Conservation (phyloP, 495 filamentous ascomycete species). For the Aspergillus sclerotiicarbonarius region DNA sequence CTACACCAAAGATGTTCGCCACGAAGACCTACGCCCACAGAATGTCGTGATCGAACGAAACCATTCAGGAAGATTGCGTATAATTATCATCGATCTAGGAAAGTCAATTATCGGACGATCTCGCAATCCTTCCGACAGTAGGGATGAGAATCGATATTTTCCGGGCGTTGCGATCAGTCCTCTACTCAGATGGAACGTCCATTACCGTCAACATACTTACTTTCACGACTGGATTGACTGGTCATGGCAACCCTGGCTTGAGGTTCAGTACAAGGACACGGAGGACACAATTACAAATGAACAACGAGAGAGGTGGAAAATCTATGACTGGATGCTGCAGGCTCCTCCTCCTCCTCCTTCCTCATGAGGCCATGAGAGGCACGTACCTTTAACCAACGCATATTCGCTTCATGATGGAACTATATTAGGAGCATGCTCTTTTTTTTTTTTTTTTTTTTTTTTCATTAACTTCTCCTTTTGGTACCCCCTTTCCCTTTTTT, state of each 20-base stretch:
- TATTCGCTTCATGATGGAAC: no score
- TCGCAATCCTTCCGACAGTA: slow-evolving; percentile 13
- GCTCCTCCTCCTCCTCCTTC: slow-evolving; percentile 8
- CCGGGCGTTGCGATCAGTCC: slow-evolving; percentile 7
- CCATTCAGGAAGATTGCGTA: neutral
- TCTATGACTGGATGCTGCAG: slow-evolving; percentile 7
- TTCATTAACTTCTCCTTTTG: no score
- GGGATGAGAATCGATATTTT: neutral
- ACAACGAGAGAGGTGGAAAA: neutral
- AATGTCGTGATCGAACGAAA: neutral
- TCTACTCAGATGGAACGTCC: slow-evolving; percentile 6
- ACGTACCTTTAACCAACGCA: no score
- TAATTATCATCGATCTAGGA: neutral
- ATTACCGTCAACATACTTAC: neutral
- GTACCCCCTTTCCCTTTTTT: no score
- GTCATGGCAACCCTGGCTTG: slow-evolving; percentile 8
- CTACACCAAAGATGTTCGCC: neutral
- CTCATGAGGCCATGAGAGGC: no score
- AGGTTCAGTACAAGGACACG: slow-evolving; percentile 2
- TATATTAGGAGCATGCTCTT: no score
- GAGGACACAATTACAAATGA: slow-evolving; percentile 4
- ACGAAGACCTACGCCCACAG: neutral
- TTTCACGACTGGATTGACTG: slow-evolving; percentile 6
- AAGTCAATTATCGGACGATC: slow-evolving; percentile 7
- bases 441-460: no score